Evolutionary conservation across 2,329 filamentous ascomycete genomes (phyloP).

Genomic region (Penicillium sp.): DNA sequence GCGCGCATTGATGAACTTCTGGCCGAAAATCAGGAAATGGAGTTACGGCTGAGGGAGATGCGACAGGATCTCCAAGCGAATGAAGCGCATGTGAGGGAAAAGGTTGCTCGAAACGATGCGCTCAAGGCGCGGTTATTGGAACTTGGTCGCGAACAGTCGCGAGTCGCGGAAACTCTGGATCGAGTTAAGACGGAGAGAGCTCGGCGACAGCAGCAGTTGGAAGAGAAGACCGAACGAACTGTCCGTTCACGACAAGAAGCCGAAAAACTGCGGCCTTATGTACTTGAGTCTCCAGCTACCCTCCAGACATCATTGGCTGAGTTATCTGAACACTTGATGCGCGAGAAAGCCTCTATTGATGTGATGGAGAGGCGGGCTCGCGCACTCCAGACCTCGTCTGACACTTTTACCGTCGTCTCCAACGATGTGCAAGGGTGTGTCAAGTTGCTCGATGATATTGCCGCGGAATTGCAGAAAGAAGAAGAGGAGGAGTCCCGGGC

Average conservation of each 20-base stretch:
- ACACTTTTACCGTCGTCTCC: slow-evolving; percentile 80
- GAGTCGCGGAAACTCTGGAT: slow-evolving; percentile 76
- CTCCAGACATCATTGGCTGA: slow-evolving; percentile 80
- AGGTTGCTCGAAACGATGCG: slow-evolving; percentile 79
- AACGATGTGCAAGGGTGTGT: slow-evolving; percentile 84
- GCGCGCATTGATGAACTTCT: slow-evolving; percentile 81
- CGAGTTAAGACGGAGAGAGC: slow-evolving; percentile 76
- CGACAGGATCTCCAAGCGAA: slow-evolving; percentile 73
- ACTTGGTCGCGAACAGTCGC: slow-evolving; percentile 75
- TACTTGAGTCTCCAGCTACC: slow-evolving; percentile 78
- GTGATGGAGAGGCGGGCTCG: slow-evolving; percentile 80
- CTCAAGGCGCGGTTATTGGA: slow-evolving; percentile 78
- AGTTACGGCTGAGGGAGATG: slow-evolving; percentile 75
- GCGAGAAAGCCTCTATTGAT: slow-evolving; percentile 82
- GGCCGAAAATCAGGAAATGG: slow-evolving; percentile 80
- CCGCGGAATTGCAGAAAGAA: slow-evolving; percentile 79
- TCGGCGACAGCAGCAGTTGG: slow-evolving; percentile 61
- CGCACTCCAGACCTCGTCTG: slow-evolving; percentile 83
- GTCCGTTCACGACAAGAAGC: slow-evolving; percentile 77
- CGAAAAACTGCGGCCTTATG: slow-evolving; percentile 85
- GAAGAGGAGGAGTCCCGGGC: slow-evolving; percentile 84
- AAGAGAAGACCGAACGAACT: slow-evolving; percentile 49
- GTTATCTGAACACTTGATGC: slow-evolving; percentile 70
- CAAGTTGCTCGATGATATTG: slow-evolving; percentile 83
- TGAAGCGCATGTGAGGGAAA: slow-evolving; percentile 77